Percentiles rank a stretch among this genome's conserved stretches.
phyloP scores from a whole-genome alignment of 495 filamentous ascomycete species.

The Penicillium silybi region DNA sequence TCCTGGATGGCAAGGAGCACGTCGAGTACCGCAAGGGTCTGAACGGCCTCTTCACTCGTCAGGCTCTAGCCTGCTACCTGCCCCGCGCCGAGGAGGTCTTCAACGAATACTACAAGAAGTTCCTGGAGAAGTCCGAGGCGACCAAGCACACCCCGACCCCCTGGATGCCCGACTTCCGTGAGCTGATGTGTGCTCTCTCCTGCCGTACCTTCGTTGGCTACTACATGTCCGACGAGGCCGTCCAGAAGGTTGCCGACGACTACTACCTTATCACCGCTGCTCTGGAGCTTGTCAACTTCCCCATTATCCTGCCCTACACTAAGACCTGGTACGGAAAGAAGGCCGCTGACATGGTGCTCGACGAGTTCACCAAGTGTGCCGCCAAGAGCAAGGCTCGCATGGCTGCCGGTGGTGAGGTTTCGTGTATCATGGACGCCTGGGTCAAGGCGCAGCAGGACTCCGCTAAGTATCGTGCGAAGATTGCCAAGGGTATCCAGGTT shows the following conservation, averaged over 20 bases:
- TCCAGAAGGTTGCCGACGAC: constrained; percentile 95
- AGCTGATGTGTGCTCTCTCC: constrained; percentile 92
- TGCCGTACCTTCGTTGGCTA: constrained; percentile 95
- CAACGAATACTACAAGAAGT: constrained; percentile 76
- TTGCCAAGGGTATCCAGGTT: constrained; percentile 63
- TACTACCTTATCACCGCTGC: constrained; percentile 96
- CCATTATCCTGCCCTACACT: constrained; percentile 93
- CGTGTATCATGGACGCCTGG: constrained; percentile 95
- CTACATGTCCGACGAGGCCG: constrained; percentile 82
- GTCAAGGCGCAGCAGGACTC: constrained; percentile 80
- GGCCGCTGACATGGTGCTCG: constrained; percentile 86
- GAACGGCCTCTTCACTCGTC: constrained; percentile 90
- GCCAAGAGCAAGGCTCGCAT: constrained; percentile 91
- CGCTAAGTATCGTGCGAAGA: constrained; percentile 67
- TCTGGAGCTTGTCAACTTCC: constrained; percentile 97
- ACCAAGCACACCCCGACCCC: constrained; percentile 66
- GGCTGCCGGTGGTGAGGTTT: constrained; percentile 80
- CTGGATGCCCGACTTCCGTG: constrained; percentile 91
- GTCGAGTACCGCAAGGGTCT: constrained; percentile 97
- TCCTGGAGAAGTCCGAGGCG: constrained; percentile 66
- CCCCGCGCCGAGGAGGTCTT: constrained; percentile 92
- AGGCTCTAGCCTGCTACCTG: constrained; percentile 81
- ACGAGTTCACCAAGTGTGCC: constrained; percentile 85
- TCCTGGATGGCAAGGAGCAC: constrained; percentile 91
- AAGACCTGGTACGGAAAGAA: constrained; percentile 98